Base-by-base conservation (phyloP, 148 eudicot species). In the Nepenthes gracilis region DNA sequence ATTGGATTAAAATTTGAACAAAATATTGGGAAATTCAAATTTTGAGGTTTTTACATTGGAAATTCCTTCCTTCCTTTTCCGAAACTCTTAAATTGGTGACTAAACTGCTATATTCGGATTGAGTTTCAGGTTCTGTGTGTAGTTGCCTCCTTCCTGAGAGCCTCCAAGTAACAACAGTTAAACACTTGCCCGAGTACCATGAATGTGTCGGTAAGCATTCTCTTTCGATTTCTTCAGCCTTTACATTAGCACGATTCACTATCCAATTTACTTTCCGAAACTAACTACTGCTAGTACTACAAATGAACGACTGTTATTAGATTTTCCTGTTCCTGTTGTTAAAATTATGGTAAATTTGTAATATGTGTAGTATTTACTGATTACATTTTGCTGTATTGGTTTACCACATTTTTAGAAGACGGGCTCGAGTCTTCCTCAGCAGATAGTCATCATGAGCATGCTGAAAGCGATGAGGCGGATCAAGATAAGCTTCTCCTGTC, bases 101-200 rank as follows among this genome's bases (percentile, higher is more conserved):
- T 12, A 65, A 9, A 6, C 14, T 54, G 12, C 61, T 36, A 1
- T n/a, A 37, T 43, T 4, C 43, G 12, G 33, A 47, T 2, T 11
- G 45, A 49, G 36, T 64, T 75, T 52, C 84, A 89, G 97, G 97
- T 64, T 65, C 85, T 69, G 64, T 86, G 34, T 89, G 96, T 60
- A 86, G 86, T 66, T 89, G 96, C 68, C 73, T 89, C 64, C 93
- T 89, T 32, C 97, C 97, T 6, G 97, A 86, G 69, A 89, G 85
- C 72, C 89, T 89, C 67, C 97, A 86, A 78, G 74, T 61, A 62
- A 81, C 96, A 57, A 77, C 94, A 35, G 82, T 89, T 45, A 77
- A 82, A 73, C 87, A 86, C 64, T 54, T 77, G 58, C 83, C 96
- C 0, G 97, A 89, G 75, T 86, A 83, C 64, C 90, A 81, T 64